These are phyloP conservation scores for Caryopteris hybrid DNA, from an alignment of 305 asterid species.

Conservation along the genomic window DNA sequence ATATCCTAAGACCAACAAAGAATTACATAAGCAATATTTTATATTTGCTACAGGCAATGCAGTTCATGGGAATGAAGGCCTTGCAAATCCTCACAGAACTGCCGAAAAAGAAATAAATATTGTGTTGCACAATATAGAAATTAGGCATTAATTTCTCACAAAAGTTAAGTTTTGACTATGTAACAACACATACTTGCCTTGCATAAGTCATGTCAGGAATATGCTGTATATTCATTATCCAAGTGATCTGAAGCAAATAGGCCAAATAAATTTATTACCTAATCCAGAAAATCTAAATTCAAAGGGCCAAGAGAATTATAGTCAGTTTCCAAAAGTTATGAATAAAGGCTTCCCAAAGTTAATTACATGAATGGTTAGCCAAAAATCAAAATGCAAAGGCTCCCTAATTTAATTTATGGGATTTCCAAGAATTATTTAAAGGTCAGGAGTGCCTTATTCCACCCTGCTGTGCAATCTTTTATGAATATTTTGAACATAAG, in stretches of 20 bases:
- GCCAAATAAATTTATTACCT: not conserved
- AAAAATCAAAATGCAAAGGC: not conserved
- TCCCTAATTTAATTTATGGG: not conserved
- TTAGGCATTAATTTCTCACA: not conserved
- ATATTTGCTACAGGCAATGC: conserved; percentile 5
- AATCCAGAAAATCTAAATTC: not conserved
- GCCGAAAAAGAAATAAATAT: not conserved
- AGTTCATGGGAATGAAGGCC: conserved; percentile 2
- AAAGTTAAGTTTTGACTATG: not conserved
- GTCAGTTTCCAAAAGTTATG: not conserved
- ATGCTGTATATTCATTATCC: too few species aligned
- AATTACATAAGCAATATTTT: too few species aligned
- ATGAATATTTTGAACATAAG: not conserved
- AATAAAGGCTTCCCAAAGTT: not conserved
- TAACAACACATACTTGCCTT: not conserved
- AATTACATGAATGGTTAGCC: not conserved
- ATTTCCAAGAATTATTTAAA: not conserved
- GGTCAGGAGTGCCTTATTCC: too few species aligned
- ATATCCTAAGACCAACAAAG: too few species aligned
- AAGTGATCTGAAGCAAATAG: not conserved
- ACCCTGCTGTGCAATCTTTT: too few species aligned
- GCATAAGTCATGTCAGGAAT: too few species aligned
- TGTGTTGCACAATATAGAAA: not conserved
- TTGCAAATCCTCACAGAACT: not conserved
- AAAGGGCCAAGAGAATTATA: not conserved